These are phyloP conservation scores for Hortaea sp. DNA, from an alignment of 2,329 filamentous ascomycete genomes.

Conservation along the genomic window DNA sequence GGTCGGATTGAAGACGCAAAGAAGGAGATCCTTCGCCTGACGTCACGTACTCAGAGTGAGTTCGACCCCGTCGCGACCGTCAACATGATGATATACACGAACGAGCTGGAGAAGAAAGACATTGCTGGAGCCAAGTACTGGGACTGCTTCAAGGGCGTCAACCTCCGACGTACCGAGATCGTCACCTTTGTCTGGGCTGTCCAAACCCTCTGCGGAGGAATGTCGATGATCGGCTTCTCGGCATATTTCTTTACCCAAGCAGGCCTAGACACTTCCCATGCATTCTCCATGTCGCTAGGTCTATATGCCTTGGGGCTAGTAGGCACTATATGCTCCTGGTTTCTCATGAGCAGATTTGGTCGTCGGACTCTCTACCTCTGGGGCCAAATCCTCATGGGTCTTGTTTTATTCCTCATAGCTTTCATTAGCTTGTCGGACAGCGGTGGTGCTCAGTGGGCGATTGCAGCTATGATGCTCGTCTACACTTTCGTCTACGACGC, in stretches of 20 bases:
- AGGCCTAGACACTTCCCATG: conserved; percentile 23
- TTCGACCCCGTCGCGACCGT: conserved; percentile 23
- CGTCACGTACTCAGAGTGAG: conserved; percentile 10
- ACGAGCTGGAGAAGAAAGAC: conserved; percentile 44
- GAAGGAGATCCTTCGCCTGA: conserved; percentile 12
- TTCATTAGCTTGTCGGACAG: conserved; percentile 10
- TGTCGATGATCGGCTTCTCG: conserved; percentile 22
- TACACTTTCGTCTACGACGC: conserved; percentile 22
- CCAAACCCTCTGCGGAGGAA: conserved; percentile 24
- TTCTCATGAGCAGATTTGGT: conserved; percentile 28
- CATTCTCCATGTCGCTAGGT: conserved; percentile 29
- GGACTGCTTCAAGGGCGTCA: conserved; percentile 44
- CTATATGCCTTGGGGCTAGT: conserved; percentile 18
- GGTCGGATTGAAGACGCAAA: conserved; percentile 16
- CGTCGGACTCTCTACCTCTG: conserved; percentile 31
- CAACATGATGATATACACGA: conserved; percentile 31
- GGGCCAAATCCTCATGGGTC: conserved; percentile 6
- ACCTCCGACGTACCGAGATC: conserved; percentile 38
- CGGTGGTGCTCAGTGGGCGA: conserved; percentile 14
- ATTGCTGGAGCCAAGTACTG: conserved; percentile 37
- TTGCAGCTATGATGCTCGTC: conserved; percentile 16
- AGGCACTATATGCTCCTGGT: conserved; percentile 21
- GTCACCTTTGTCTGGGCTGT: conserved; percentile 27
- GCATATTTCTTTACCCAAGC: conserved; percentile 32
- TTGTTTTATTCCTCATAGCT: conserved; percentile 4